Percentiles rank a stretch among this genome's conserved stretches.
Evolutionary conservation across 257 asterid genomes (phyloP).

Genomic region (Salvia miltiorrhiza): DNA sequence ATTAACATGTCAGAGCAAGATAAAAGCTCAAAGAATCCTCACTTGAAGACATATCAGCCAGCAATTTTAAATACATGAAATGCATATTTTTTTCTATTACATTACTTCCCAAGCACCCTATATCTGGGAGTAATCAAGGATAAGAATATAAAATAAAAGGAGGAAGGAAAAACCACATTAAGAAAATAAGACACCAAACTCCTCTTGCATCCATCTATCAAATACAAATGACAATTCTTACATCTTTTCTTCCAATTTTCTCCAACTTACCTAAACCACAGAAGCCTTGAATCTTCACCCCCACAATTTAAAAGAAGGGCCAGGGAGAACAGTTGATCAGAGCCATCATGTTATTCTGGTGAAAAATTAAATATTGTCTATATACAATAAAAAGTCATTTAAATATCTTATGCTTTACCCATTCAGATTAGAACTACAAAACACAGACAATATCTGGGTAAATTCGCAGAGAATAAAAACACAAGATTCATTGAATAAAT

Average conservation of each 20-base stretch:
- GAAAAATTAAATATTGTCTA: no score
- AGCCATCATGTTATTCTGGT: not conserved
- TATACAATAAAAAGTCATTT: no score
- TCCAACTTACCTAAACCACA: not conserved
- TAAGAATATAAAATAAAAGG: not conserved
- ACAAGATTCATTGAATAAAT: no score
- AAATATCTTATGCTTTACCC: no score
- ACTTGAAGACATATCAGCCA: conserved; percentile 17
- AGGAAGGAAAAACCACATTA: not conserved
- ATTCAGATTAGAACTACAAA: no score
- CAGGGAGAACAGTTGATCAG: not conserved
- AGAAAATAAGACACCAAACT: not conserved
- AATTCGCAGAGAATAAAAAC: no score
- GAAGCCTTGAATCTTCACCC: not conserved
- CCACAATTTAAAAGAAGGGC: not conserved
- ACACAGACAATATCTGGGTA: no score
- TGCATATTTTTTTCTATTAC: not conserved
- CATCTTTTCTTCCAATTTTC: not conserved
- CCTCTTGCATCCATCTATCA: not conserved
- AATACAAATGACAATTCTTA: not conserved
- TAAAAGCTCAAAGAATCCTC: conserved; percentile 12
- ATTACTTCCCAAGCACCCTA: not conserved
- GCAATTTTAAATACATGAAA: not conserved
- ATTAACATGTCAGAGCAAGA: conserved; percentile 14
- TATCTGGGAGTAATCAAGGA: not conserved